Evolutionary conservation across 208 protist species (phyloP), one percentile per base, ranked within the genome.

Genomic region (Blechomonas ayalai): DNA sequence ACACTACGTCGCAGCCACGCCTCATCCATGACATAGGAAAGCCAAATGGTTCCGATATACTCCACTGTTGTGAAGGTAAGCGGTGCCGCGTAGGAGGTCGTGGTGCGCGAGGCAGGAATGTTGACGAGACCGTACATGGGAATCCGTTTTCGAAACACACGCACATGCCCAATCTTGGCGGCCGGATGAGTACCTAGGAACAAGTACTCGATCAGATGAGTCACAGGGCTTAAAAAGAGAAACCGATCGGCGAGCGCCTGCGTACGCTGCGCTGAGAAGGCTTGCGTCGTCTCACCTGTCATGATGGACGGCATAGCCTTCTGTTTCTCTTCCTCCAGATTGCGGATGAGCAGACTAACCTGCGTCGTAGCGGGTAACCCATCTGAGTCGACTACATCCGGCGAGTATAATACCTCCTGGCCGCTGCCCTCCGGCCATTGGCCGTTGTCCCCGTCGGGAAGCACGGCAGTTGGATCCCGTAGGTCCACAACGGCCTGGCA

Each of bases 401-500:
- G 41, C 18, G 77, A 63, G 59, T 78, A 92, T 22, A 23, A 51
- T 40, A 61, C 45, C 24, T 28, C 28, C 2, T 57, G n/a, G 18
- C 38, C 38, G 35, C 55, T 45, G 15, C 12, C 20, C 23, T 9
- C 37, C 8, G 18, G 12, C 31, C 43, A 45, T 2, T 56, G 31
- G 7, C 69, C 63, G 54, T 34, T n/a, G 28, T 92, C 77, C 22
- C 22, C 44, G 40, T 60, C 56, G 0, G 57, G 32, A 10, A 91
- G 66, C 19, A 69, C 64, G 15, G 54, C 49, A 2, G 39, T 60
- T 0, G 84, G 76, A 39, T 82, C 52, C 19, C 78, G 75, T 39
- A 93, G 64, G 54, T 89, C 78, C 35, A 93, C 67, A 18, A 74
- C 34, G 5, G 73, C 55, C 15, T 55, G 53, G 59, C 84, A 93